Evolutionary conservation across 1,139 yeast genomes (phyloP).

Genomic region (Saccharomyces uvarum): DNA sequence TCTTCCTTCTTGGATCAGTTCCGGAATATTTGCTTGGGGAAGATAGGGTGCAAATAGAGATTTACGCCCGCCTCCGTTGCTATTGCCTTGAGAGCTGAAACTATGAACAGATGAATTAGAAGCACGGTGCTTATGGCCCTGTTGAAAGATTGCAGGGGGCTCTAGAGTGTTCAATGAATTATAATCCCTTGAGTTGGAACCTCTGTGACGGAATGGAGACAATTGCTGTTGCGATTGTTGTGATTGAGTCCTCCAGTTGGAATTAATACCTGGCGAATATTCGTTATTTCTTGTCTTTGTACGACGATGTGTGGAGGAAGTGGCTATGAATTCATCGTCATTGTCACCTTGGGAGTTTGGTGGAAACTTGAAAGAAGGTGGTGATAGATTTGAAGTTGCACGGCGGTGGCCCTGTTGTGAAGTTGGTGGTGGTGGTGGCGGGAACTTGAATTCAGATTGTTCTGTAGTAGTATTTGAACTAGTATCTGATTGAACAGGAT

Average conservation of each 20-base stretch:
- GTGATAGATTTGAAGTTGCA: conserved; percentile 24
- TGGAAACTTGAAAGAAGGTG: conserved; percentile 22
- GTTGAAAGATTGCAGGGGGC: conserved; percentile 55
- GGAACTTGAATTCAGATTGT: conserved; percentile 43
- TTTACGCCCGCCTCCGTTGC: conserved; percentile 43
- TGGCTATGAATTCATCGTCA: conserved; percentile 28
- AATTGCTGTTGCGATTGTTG: conserved; percentile 24
- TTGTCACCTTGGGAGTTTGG: conserved; percentile 15
- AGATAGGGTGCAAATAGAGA: conserved; percentile 92
- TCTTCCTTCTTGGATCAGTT: conserved; percentile 79
- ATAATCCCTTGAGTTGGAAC: conserved; percentile 30
- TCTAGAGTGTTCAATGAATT: conserved; percentile 35
- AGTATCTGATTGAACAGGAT: conserved; percentile 12
- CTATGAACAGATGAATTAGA: conserved; percentile 45
- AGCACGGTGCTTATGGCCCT: conserved; percentile 71
- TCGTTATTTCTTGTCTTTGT: conserved; percentile 30
- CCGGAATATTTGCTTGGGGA: conserved; percentile 90
- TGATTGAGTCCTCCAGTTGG: conserved; percentile 53
- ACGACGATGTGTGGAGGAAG: conserved; percentile 35
- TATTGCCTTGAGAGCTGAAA: conserved; percentile 38
- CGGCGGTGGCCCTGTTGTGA: conserved; percentile 20
- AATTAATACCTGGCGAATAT: conserved; percentile 39
- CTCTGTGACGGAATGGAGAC: conserved; percentile 27
- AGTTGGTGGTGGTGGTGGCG: conserved; percentile 44
- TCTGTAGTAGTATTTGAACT: conserved; percentile 10